Base-by-base conservation (phyloP, 73 alveolate species). In the Paramecium octaurelia region DNA sequence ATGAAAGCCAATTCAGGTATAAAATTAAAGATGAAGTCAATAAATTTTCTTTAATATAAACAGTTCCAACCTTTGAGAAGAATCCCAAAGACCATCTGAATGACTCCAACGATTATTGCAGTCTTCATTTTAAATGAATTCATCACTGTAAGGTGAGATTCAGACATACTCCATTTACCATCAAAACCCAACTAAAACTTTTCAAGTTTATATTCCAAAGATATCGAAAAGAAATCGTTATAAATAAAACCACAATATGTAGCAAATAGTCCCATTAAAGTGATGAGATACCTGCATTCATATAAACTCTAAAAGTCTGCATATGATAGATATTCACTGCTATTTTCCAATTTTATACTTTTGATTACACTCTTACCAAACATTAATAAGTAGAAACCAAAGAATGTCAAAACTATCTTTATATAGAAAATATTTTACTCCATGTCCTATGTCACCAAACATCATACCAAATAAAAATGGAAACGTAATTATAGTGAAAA, bases 401-500 rank as follows among this genome's bases (percentile, higher is more conserved):
- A 83, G 4, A 80, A n/a, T 27, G 75, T 44, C 83, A 98, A 85
- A 29, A 97, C 34, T 43, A 29, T 35, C 88, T 75, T 38, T 77
- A 40, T 40, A 60, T 59, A 87, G 64, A 43, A 16, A 64, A 48
- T 64, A 58, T 27, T 58, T 58, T 44, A 92, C 92, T 18, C 99
- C 99, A 96, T 98, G 99, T 10, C 99, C 99, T 48, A 98, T 96
- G 93, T 98, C 99, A 0, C 99, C 99, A 93, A 98, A 98, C 99
- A 98, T 98, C 12, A 98, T 95, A 20, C 99, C 99, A 92, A 98
- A 98, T 76, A 98, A 93, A 93, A 98, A 98, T 36, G 99, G 99
- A 86, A 98, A 98, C 31, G 99, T 95, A 29, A 98, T 96, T 27
- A 96, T 93, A 2, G 99, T 93, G 83, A 97, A 98, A 31, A 97